These are phyloP conservation scores for Angophora floribunda DNA, from an alignment of 345 rosid genomes.

Conservation along the genomic window DNA sequence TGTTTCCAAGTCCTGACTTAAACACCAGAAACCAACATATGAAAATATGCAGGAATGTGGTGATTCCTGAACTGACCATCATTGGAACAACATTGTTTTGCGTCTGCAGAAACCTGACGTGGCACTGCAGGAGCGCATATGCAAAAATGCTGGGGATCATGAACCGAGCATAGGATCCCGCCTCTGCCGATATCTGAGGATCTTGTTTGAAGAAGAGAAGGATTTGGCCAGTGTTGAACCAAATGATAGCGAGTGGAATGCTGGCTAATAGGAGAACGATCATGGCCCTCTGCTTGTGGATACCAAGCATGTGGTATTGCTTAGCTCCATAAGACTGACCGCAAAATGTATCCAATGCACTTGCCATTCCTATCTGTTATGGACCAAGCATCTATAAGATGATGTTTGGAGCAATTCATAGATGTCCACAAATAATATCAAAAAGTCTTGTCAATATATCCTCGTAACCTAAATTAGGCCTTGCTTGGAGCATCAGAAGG, in stretches of 20 bases:
- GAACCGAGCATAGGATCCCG: background rate
- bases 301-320: slow-evolving; percentile 7
- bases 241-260: background rate
- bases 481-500: background rate
- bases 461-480: background rate
- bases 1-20: slow-evolving; percentile 23
- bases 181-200: background rate
- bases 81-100: slow-evolving; percentile 38
- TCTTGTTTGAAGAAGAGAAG: background rate
- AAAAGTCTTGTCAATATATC: background rate
- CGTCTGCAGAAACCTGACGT: slow-evolving; percentile 26
- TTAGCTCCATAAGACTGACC: background rate
- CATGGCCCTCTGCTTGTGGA: slow-evolving; percentile 12
- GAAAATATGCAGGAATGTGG: slow-evolving; percentile 25
- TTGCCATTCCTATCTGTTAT: slow-evolving; percentile 9
- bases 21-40: slow-evolving; percentile 37
- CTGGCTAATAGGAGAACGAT: slow-evolving; percentile 5
- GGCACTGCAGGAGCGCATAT: background rate
- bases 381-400: background rate
- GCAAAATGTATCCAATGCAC: background rate
- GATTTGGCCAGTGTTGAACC: background rate
- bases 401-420: background rate
- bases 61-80: slow-evolving; percentile 27
- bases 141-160: background rate
- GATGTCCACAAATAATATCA: background rate